These are phyloP conservation scores for Lunasporangiospora selenospora DNA, from an alignment of 192 early-diverging fungal genomes.

Conservation along the genomic window DNA sequence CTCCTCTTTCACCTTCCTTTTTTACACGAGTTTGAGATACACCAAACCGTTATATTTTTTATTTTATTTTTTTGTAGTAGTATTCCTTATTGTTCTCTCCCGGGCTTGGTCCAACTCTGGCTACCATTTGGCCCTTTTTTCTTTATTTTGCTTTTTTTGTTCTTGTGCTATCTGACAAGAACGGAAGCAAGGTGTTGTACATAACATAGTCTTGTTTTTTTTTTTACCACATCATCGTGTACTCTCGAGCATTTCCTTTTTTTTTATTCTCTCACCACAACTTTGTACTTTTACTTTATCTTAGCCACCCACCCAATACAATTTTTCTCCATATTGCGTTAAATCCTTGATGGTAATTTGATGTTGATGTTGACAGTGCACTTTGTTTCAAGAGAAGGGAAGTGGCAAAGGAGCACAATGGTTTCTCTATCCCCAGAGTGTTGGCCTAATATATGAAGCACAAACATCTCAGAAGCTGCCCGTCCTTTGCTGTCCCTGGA, in stretches of 20 bases:
- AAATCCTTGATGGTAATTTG: too few species aligned
- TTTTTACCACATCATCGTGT: constrained; percentile 1
- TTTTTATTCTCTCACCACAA: not conserved
- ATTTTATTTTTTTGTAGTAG: constrained; percentile 6
- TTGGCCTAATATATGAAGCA: too few species aligned
- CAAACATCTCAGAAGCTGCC: too few species aligned
- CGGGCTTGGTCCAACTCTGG: not conserved
- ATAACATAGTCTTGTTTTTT: constrained; percentile 8
- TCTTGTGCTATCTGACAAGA: not conserved
- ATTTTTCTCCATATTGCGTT: too few species aligned
- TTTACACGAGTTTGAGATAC: too few species aligned
- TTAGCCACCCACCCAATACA: too few species aligned
- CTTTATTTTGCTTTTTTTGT: not conserved
- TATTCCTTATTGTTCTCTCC: not conserved
- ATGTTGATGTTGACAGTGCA: too few species aligned
- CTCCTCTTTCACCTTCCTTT: constrained; percentile 51
- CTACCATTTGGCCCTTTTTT: not conserved
- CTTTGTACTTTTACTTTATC: not conserved
- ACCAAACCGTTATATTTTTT: constrained; percentile 15
- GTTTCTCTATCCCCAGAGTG: too few species aligned
- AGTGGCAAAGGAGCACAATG: too few species aligned
- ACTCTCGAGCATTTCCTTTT: not conserved
- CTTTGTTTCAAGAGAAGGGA: too few species aligned
- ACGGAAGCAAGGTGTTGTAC: constrained; percentile 21
- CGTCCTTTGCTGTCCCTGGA: too few species aligned